Evolutionary conservation across 805 yeast species (phyloP).

Genomic region (Schizosaccharomyces japonicus): DNA sequence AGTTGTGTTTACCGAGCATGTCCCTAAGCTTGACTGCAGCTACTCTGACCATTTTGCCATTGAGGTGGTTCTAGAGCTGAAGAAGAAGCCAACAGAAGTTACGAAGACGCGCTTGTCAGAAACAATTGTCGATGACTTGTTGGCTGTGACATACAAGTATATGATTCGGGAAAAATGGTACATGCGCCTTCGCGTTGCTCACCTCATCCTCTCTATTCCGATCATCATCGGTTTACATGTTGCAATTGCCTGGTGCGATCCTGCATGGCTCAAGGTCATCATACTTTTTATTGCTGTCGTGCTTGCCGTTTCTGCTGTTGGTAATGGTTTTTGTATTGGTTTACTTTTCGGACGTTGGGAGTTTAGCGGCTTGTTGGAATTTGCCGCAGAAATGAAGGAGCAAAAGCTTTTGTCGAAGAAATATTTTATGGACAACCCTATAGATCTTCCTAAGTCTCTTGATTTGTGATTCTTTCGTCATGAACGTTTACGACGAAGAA

Average conservation of each 20-base stretch:
- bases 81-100: conserved; percentile 8
- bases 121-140: background rate
- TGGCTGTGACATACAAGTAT: conserved; percentile 23
- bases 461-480: too few species aligned
- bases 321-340: conserved; percentile 56
- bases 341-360: conserved; percentile 63
- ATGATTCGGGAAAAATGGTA: conserved; percentile 34
- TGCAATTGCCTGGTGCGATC: conserved; percentile 15
- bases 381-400: conserved; percentile 16
- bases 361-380: conserved; percentile 50
- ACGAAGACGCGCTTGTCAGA: conserved; percentile 7
- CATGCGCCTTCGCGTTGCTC: conserved; percentile 36
- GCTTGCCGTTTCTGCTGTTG: conserved; percentile 39
- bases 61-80: conserved; percentile 13
- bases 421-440: background rate
- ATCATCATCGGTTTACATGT: conserved; percentile 31
- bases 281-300: conserved; percentile 26
- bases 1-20: conserved; percentile 48
- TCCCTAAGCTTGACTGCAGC: conserved; percentile 31
- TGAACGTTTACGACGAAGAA: too few species aligned
- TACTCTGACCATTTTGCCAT: conserved; percentile 81
- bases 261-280: conserved; percentile 29
- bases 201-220: conserved; percentile 34
- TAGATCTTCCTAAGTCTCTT: background rate
- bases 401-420: background rate